Conservation (phyloP, 768 basidiomycete genomes). For the Floccularia luteovirens region DNA sequence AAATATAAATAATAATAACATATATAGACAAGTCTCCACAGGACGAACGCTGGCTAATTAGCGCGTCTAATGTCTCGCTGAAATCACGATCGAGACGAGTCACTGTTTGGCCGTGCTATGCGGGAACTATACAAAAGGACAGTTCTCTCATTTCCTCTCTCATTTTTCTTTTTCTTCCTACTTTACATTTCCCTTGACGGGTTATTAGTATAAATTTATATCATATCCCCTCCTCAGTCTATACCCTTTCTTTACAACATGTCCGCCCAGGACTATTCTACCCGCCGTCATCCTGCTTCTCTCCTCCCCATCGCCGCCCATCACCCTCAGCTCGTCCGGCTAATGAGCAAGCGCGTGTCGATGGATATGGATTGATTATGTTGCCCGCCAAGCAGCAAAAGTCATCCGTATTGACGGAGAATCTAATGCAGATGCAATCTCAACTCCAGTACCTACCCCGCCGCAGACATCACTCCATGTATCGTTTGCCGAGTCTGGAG, state of each 20-base stretch:
- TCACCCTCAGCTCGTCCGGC: conserved; percentile 72
- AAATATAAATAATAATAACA: too few relatives aligned
- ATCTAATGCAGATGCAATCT: conserved; percentile 1
- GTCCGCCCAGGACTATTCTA: conserved; percentile 2
- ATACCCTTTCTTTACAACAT: not conserved
- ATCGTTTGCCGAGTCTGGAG: conserved; percentile 22
- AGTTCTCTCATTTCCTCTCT: not conserved
- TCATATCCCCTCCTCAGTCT: not conserved
- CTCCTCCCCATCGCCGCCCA: conserved; percentile 72
- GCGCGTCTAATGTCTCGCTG: too few relatives aligned
- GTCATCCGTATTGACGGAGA: conserved; percentile 70
- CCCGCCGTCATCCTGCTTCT: conserved; percentile 64
- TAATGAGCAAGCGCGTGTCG: conserved; percentile 73
- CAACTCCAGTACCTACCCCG: conserved; percentile 49
- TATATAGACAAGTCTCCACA: too few relatives aligned
- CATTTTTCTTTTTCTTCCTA: not conserved
- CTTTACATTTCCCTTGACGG: not conserved
- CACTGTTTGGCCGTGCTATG: not conserved
- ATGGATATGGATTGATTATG: conserved; percentile 80
- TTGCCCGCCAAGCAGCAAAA: conserved; percentile 70
- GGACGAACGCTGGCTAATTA: too few relatives aligned
- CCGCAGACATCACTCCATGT: conserved; percentile 58
- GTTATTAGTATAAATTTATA: not conserved
- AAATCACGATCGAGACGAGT: too few relatives aligned
- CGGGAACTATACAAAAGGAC: too few relatives aligned